Evolutionary conservation across 2,329 filamentous ascomycete genomes (phyloP).

Genomic region (Colletotrichum camelliae): DNA sequence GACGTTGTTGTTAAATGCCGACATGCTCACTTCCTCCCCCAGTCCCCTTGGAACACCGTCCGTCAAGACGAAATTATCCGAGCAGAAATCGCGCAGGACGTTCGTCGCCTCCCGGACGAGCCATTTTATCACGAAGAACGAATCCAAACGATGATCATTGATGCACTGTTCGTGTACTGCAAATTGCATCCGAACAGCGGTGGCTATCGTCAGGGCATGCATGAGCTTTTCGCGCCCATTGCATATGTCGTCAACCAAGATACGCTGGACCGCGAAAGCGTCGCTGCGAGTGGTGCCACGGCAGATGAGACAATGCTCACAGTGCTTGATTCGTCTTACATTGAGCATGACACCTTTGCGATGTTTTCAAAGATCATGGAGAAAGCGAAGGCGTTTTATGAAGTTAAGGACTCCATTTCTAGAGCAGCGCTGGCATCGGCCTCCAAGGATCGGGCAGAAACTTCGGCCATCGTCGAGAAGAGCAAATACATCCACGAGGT

Average conservation of each 20-base stretch:
- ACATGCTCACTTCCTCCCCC: conserved; percentile 43
- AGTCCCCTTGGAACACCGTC: conserved; percentile 92
- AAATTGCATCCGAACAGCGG: conserved; percentile 87
- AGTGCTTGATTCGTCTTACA: conserved; percentile 72
- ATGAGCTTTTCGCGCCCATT: conserved; percentile 90
- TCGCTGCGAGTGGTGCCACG: conserved; percentile 33
- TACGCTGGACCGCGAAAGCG: conserved; percentile 63
- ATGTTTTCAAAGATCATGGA: conserved; percentile 90
- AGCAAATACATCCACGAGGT: conserved; percentile 88
- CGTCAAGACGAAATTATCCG: conserved; percentile 84
- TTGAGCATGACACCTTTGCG: conserved; percentile 91
- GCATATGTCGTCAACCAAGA: conserved; percentile 85
- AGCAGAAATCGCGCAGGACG: conserved; percentile 92
- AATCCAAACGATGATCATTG: conserved; percentile 81
- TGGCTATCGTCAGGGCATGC: conserved; percentile 98
- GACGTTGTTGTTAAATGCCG: neutral
- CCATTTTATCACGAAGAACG: conserved; percentile 82
- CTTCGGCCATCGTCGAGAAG: conserved; percentile 80
- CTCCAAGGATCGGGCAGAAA: conserved; percentile 29
- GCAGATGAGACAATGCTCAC: conserved; percentile 63
- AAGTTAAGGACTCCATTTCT: conserved; percentile 59
- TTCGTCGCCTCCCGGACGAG: conserved; percentile 91
- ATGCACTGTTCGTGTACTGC: conserved; percentile 93
- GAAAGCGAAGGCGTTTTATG: conserved; percentile 84
- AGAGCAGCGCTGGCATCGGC: conserved; percentile 18